Conservation (phyloP, 1,284 basidiomycete genomes). For the Ceratobasidium sp. region DNA sequence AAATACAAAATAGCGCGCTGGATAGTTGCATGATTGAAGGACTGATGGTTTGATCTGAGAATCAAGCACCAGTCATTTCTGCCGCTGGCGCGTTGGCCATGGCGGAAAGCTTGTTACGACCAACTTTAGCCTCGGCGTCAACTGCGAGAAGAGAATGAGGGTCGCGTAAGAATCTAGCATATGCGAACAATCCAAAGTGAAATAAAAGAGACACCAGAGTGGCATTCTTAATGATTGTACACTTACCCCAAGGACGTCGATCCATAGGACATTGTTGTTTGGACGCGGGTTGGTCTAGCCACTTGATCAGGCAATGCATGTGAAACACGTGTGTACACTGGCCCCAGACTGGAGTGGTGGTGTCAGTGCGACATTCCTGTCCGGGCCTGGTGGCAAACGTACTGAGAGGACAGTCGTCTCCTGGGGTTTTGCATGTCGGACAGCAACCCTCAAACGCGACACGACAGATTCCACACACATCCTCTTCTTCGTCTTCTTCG, state of each 20-base stretch:
- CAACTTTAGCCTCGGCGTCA: slow-evolving; percentile 25
- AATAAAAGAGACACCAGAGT: too few relatives aligned
- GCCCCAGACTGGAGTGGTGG: slow-evolving; percentile 81
- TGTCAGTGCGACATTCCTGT: background rate
- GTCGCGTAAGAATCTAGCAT: background rate
- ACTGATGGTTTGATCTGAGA: too few relatives aligned
- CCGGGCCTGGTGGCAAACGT: slow-evolving; percentile 49
- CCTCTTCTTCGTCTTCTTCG: slow-evolving; percentile 66
- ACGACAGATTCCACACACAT: slow-evolving; percentile 94
- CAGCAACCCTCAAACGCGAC: slow-evolving; percentile 92
- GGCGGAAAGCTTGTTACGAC: slow-evolving; percentile 4
- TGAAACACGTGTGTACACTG: slow-evolving; percentile 95
- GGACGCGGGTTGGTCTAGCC: slow-evolving; percentile 85
- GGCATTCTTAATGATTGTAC: too few relatives aligned
- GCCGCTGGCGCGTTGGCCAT: background rate
- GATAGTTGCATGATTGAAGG: too few relatives aligned
- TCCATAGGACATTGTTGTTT: slow-evolving; percentile 97
- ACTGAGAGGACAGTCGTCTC: slow-evolving; percentile 97
- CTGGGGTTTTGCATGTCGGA: slow-evolving; percentile 91
- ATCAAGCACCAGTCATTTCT: background rate
- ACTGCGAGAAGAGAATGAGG: background rate
- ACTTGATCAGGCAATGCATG: slow-evolving; percentile 94
- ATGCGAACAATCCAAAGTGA: too few relatives aligned
- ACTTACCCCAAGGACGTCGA: slow-evolving; percentile 86
- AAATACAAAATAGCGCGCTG: too few relatives aligned